Evolutionary conservation across 1,284 basidiomycete species (phyloP).

Genomic region (Rhodofomes roseus): DNA sequence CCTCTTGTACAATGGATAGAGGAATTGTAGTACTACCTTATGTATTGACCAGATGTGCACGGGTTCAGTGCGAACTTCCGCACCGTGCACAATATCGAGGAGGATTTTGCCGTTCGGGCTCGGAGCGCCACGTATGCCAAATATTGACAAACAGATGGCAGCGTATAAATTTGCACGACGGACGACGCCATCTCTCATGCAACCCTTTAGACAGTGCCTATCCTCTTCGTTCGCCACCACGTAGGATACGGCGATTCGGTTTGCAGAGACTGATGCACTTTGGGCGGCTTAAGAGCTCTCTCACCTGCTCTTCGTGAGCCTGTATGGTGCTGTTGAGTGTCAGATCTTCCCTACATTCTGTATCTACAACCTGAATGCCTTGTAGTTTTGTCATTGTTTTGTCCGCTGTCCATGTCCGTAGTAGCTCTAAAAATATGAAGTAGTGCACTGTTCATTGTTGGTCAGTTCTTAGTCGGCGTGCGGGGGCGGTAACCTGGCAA

Average conservation of each 20-base stretch:
- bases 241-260: conserved; percentile 69
- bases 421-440: too few relatives aligned
- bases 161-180: conserved; percentile 8
- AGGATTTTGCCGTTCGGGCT: neutral
- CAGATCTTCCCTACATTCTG: conserved; percentile 64
- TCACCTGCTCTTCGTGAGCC: conserved; percentile 30
- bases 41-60: neutral
- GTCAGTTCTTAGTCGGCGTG: too few relatives aligned
- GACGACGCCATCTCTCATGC: conserved; percentile 37
- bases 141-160: conserved; percentile 10
- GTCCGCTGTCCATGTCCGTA: neutral
- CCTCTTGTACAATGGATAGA: conserved; percentile 50
- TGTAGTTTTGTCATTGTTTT: neutral
- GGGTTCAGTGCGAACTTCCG: too few relatives aligned
- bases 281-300: conserved; percentile 61
- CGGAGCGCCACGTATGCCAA: neutral
- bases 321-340: conserved; percentile 61
- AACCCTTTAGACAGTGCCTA: conserved; percentile 77
- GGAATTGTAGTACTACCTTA: conserved; percentile 32
- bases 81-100: too few relatives aligned
- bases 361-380: neutral
- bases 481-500: too few relatives aligned
- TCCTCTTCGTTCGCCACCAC: conserved; percentile 35
- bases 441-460: too few relatives aligned
- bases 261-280: conserved; percentile 52